phyloP scores from a whole-genome alignment of 2,329 filamentous ascomycete genomes.

The Septoria linicola region DNA sequence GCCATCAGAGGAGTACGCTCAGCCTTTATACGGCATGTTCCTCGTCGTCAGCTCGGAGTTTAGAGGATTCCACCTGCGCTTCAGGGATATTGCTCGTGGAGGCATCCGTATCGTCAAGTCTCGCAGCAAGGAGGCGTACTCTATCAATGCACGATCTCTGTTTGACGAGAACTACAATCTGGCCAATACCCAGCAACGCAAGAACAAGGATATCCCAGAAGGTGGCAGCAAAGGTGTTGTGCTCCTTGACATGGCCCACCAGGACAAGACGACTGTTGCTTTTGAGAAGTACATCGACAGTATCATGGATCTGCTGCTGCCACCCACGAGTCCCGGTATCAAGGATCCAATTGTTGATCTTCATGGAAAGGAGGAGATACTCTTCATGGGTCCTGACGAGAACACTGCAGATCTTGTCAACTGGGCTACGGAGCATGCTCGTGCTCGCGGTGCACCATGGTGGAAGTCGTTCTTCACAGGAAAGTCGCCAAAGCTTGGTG shows the following conservation, averaged over 20 bases:
- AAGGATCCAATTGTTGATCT: constrained; percentile 98
- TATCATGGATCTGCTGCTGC: constrained; percentile 90
- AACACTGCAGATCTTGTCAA: constrained; percentile 96
- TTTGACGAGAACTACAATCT: constrained; percentile 99
- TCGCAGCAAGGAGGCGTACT: constrained; percentile 89
- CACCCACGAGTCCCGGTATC: constrained; percentile 88
- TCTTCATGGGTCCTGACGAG: constrained; percentile 98
- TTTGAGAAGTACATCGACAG: constrained; percentile 99
- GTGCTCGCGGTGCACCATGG: constrained; percentile 84
- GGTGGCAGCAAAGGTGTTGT: constrained; percentile 98
- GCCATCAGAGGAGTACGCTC: constrained; percentile 87
- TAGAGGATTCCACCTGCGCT: constrained; percentile 93
- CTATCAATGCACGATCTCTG: constrained; percentile 91
- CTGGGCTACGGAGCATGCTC: constrained; percentile 97
- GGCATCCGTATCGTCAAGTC: constrained; percentile 99
- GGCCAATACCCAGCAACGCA: constrained; percentile 96
- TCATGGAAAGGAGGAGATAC: constrained; percentile 90
- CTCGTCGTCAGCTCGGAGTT: constrained; percentile 96
- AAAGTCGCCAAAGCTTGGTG: constrained; percentile 92
- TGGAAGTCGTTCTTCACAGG: constrained; percentile 99
- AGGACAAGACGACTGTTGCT: constrained; percentile 85
- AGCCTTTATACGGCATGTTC: constrained; percentile 96
- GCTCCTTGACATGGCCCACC: constrained; percentile 86
- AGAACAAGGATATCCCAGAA: constrained; percentile 99
- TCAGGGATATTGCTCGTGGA: constrained; percentile 93